These are phyloP conservation scores for Petasospora rhodanensis DNA, from an alignment of 1,139 yeast species.

Conservation along the genomic window DNA sequence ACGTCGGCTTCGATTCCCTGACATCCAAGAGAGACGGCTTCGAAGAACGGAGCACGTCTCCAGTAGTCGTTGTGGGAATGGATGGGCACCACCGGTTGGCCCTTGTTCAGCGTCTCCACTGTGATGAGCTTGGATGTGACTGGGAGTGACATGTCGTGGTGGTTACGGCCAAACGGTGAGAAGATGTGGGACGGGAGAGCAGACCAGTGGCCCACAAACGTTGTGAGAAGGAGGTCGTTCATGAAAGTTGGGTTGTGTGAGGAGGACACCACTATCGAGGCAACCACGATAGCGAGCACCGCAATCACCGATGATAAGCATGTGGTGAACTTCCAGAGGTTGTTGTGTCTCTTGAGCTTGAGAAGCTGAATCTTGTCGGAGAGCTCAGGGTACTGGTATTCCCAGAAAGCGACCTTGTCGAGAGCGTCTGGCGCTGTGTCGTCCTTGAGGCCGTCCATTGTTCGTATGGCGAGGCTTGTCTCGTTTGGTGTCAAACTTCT, in stretches of 20 bases:
- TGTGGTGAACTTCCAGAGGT: constrained; percentile 6
- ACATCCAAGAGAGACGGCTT: constrained; percentile 56
- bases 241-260: constrained; percentile 8
- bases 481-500: no score
- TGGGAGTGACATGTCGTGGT: neutral
- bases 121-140: constrained; percentile 3
- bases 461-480: no score
- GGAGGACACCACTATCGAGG: constrained; percentile 5
- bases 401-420: no score
- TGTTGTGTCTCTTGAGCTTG: constrained; percentile 4
- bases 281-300: constrained; percentile 1
- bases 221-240: constrained; percentile 7
- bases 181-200: neutral
- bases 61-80: constrained; percentile 81
- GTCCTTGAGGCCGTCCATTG: no score
- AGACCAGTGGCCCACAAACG: constrained; percentile 4
- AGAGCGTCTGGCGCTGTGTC: no score
- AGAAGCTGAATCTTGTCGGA: no score
- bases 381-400: no score
- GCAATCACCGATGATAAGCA: constrained; percentile 2
- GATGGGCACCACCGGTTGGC: constrained; percentile 26
- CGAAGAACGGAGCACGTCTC: constrained; percentile 57
- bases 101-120: constrained; percentile 11
- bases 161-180: no score
- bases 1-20: constrained; percentile 69